phyloP scores from a whole-genome alignment of 106 monocot genomes.

The Dendrobium officinale region DNA sequence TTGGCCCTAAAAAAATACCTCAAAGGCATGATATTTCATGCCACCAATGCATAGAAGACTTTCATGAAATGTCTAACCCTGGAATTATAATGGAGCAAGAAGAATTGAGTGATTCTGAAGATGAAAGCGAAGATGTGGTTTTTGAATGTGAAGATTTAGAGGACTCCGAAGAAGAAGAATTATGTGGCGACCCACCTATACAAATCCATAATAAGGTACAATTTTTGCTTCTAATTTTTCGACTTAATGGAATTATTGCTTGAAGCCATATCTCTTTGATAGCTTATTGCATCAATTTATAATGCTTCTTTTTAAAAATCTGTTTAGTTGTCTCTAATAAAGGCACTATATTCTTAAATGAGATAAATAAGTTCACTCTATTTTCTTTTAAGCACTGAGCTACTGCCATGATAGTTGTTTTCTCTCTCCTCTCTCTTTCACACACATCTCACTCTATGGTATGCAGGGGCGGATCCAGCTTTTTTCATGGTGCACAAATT shows the following conservation, averaged over 20 bases:
- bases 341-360: neutral
- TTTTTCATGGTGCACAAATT: too few relatives aligned
- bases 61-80: conserved; percentile 36
- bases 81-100: conserved; percentile 97
- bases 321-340: neutral
- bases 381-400: too few relatives aligned
- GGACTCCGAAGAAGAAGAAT: conserved; percentile 78
- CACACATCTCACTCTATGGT: too few relatives aligned
- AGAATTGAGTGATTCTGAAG: conserved; percentile 96
- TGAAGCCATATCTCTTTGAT: neutral
- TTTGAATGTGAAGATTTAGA: conserved; percentile 95
- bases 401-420: too few relatives aligned
- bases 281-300: neutral
- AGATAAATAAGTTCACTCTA: neutral
- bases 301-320: neutral
- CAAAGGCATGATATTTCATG: conserved; percentile 10
- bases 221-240: neutral
- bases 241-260: neutral
- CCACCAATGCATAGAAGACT: conserved; percentile 10
- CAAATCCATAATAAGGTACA: conserved; percentile 39
- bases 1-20: neutral
- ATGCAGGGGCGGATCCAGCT: too few relatives aligned
- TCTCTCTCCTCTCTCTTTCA: too few relatives aligned
- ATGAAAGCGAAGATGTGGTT: conserved; percentile 66
- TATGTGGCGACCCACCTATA: conserved; percentile 8